Base-by-base conservation (phyloP, 2,329 filamentous ascomycete species). In the Curvularia sp. region DNA sequence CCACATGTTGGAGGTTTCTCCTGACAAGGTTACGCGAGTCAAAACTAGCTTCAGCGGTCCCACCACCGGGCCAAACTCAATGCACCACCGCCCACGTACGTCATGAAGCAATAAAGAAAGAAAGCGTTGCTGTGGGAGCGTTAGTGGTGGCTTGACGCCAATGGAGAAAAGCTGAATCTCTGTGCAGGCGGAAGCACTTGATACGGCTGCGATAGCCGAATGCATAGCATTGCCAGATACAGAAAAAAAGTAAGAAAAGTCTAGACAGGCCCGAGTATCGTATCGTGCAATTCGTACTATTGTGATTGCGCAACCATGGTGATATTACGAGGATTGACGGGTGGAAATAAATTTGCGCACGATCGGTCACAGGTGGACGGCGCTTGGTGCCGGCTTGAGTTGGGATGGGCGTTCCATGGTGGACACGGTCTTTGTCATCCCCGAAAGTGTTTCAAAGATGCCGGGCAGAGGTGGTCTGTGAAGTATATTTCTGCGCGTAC, bases 31-130 rank as follows among this genome's bases (percentile, higher is more conserved):
- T 49, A 43, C 49, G 51, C 60, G 60, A 60, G 57, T 61, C 57
- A 59, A 42, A 50, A 61, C 46, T 63, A 62, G 55, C 52, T 57
- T 56, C 51, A 38, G 42, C 33, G 24, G 55, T 39, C 39, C 47
- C 38, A 54, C 43, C 41, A 49, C 47, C 47, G 59, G 47, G 44
- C 49, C 51, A 41, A 47, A 47, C 20, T 56, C 52, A 53, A 43
- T 51, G 55, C 60, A 60, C 55, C 43, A 55, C 38, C 38, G 53
- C 33, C 41, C 44, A 53, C 61, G 53, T 64, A 57, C 61, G 53
- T 64, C 54, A 64, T 57, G 59, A 59, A 28, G 57, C 57, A 28
- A 31, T 15, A 35, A 35, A 35, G 33, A 31, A 31, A 31, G 30
- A 44, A 53, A 47, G 31, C 38, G 47, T 59, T 59, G 42, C 44